phyloP scores from a whole-genome alignment of 2,329 filamentous ascomycete genomes.

The Massarina eburnea region DNA sequence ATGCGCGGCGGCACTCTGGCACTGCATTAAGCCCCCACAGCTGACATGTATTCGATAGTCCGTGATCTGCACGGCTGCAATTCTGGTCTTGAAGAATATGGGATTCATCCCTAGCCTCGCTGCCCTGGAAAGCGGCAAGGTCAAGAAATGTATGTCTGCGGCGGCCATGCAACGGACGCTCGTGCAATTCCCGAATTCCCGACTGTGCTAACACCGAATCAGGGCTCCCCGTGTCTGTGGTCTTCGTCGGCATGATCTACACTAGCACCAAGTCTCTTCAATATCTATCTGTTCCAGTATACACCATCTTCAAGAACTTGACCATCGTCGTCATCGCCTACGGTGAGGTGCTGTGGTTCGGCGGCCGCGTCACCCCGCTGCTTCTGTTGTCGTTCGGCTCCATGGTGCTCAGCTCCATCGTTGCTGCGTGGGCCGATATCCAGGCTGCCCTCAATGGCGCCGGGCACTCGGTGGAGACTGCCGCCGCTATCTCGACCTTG shows the following conservation, averaged over 20 bases:
- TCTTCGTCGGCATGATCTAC: conserved; percentile 99
- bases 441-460: conserved; percentile 71
- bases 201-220: too few relatives aligned
- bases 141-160: too few relatives aligned
- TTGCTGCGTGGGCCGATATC: conserved; percentile 97
- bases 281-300: conserved; percentile 95
- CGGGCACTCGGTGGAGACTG: conserved; percentile 59
- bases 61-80: too few relatives aligned
- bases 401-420: conserved; percentile 92
- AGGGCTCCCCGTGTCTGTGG: conserved; percentile 96
- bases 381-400: conserved; percentile 91
- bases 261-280: conserved; percentile 94
- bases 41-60: too few relatives aligned
- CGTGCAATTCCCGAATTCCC: too few relatives aligned
- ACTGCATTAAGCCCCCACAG: too few relatives aligned
- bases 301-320: conserved; percentile 99
- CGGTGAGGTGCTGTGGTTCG: conserved; percentile 97
- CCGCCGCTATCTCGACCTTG: conserved; percentile 79
- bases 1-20: too few relatives aligned
- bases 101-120: too few relatives aligned
- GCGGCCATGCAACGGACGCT: too few relatives aligned
- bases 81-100: too few relatives aligned
- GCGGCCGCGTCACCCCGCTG: conserved; percentile 83
- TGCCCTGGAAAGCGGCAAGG: too few relatives aligned
- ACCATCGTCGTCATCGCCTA: conserved; percentile 99